Evolutionary conservation across 768 basidiomycete genomes (phyloP).

Genomic region (Trametes cinnabarina): DNA sequence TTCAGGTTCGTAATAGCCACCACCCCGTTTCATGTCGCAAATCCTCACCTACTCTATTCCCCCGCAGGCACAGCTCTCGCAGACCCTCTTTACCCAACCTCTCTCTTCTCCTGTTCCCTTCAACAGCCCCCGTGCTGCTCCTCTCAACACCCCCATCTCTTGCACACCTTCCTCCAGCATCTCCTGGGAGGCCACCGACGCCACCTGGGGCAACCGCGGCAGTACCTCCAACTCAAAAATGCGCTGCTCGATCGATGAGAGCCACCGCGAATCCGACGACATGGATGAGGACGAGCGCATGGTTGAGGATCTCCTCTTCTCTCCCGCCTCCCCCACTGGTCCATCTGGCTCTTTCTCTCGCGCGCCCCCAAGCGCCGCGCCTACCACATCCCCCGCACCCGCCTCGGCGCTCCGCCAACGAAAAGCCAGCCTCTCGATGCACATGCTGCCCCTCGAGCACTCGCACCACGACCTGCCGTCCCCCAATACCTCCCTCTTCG

Average conservation of each 20-base stretch:
- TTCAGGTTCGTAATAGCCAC: conserved; percentile 38
- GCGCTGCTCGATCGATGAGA: conserved; percentile 29
- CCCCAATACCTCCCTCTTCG: conserved; percentile 35
- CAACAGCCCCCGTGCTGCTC: conserved; percentile 25
- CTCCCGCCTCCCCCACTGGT: conserved; percentile 24
- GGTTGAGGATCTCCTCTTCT: conserved; percentile 46
- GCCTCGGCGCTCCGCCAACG: conserved; percentile 16
- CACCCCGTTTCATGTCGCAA: background rate
- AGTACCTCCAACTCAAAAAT: conserved; percentile 10
- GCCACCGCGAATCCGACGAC: conserved; percentile 35
- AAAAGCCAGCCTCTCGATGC: conserved; percentile 18
- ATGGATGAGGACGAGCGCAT: conserved; percentile 44
- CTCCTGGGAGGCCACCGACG: conserved; percentile 24
- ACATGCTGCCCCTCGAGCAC: conserved; percentile 16
- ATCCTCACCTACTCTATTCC: background rate
- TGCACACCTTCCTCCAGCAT: conserved; percentile 29
- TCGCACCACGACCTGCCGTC: conserved; percentile 27
- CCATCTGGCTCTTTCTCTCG: conserved; percentile 19
- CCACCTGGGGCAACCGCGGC: conserved; percentile 16
- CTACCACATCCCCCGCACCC: conserved; percentile 21
- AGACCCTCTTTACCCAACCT: conserved; percentile 40
- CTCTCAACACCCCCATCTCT: conserved; percentile 24
- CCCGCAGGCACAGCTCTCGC: conserved; percentile 45
- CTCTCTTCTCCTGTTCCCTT: conserved; percentile 20
- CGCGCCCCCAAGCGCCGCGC: conserved; percentile 14